These are phyloP conservation scores for Brassica nigra DNA, from an alignment of 345 rosid genomes.

Conservation along the genomic window DNA sequence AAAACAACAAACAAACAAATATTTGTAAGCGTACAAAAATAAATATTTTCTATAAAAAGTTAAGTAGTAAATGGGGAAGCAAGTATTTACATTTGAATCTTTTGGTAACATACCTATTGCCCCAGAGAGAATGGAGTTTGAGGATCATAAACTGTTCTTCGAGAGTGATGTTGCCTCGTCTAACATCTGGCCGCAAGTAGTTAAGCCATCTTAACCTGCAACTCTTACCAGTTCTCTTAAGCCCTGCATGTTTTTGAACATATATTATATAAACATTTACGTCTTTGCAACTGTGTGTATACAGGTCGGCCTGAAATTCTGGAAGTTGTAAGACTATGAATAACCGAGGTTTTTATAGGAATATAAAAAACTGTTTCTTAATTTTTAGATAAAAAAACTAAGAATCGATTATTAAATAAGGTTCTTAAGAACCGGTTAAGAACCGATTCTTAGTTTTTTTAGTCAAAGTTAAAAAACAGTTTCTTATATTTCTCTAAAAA, in stretches of 20 bases:
- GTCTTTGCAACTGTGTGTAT: neutral
- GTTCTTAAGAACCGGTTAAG: too few species aligned
- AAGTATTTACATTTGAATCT: neutral
- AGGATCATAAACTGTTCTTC: conserved; percentile 83
- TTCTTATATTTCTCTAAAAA: too few species aligned
- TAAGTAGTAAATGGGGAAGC: neutral
- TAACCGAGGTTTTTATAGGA: too few species aligned
- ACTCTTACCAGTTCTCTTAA: conserved; percentile 89
- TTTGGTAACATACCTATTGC: conserved; percentile 61
- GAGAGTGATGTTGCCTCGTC: conserved; percentile 82
- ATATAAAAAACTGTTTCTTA: too few species aligned
- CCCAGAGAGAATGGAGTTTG: conserved; percentile 87
- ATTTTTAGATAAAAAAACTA: too few species aligned
- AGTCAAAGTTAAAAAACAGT: too few species aligned
- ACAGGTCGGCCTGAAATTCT: too few species aligned
- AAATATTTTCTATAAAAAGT: neutral
- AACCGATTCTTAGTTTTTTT: too few species aligned
- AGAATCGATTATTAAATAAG: too few species aligned
- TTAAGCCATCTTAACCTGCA: conserved; percentile 94
- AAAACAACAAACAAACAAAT: neutral
- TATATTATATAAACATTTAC: neutral
- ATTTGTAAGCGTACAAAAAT: neutral
- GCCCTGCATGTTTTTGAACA: conserved; percentile 45
- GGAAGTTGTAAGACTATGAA: too few species aligned
- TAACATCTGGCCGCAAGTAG: conserved; percentile 78